Evolutionary conservation across 2,329 filamentous ascomycete species (phyloP).

Genomic region (Colletotrichum tabaci): DNA sequence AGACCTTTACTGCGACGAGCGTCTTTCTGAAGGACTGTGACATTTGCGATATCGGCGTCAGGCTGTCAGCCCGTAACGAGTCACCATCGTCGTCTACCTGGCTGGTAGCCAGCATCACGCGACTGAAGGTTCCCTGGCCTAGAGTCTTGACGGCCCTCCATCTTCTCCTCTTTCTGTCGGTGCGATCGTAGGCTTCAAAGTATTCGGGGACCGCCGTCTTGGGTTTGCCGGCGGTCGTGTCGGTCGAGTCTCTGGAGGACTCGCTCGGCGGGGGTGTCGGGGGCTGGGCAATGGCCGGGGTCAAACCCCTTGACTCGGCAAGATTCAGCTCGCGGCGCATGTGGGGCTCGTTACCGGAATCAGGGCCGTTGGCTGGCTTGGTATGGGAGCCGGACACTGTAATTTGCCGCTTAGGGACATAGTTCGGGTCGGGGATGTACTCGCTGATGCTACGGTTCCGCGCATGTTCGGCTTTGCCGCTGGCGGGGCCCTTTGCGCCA

Average conservation of each 20-base stretch:
- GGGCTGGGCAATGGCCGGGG: conserved; percentile 70
- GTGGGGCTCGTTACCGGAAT: conserved; percentile 59
- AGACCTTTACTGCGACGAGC: conserved; percentile 94
- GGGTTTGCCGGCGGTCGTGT: conserved; percentile 58
- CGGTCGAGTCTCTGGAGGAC: conserved; percentile 66
- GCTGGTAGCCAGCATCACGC: conserved; percentile 91
- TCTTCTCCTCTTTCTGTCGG: conserved; percentile 78
- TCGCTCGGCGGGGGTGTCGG: conserved; percentile 89
- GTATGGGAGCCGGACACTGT: conserved; percentile 77
- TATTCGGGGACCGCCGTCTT: conserved; percentile 68
- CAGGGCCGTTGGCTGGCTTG: conserved; percentile 56
- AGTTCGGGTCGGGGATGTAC: conserved; percentile 81
- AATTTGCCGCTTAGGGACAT: conserved; percentile 79
- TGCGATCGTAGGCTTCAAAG: conserved; percentile 78
- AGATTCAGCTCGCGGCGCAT: conserved; percentile 85
- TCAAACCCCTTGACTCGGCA: conserved; percentile 82
- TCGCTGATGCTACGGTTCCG: conserved; percentile 91
- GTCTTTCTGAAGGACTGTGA: conserved; percentile 73
- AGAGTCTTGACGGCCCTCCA: conserved; percentile 87
- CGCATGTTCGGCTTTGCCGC: conserved; percentile 47
- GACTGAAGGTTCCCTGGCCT: conserved; percentile 95
- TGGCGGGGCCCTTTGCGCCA: conserved; percentile 45
- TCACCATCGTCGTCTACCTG: conserved; percentile 70
- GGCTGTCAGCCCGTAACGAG: conserved; percentile 54
- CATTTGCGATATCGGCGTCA: conserved; percentile 57